A percentile compares a stretch with the other conserved stretches of the same genome.
Evolutionary conservation across 225 moss, liverwort and hornwort species (phyloP).

Genomic region (Pleurozium schreberi): DNA sequence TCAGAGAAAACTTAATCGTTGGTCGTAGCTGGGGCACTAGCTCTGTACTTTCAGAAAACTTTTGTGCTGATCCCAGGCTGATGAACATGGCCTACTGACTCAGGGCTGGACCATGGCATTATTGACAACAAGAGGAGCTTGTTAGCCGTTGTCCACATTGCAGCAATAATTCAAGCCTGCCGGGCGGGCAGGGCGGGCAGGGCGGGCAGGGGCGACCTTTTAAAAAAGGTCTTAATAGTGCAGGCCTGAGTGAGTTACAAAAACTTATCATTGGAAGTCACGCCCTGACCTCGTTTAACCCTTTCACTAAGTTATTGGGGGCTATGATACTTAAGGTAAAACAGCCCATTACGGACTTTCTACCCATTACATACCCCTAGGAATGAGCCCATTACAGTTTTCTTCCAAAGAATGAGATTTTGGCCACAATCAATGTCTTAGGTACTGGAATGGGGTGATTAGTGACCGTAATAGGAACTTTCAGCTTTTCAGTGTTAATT

Average conservation of each 20-base stretch:
- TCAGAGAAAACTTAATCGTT: background rate
- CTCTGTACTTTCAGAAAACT: background rate
- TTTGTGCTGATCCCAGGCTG: background rate
- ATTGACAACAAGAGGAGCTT: background rate
- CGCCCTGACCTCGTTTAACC: too few species aligned
- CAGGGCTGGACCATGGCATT: background rate
- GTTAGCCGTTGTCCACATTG: background rate
- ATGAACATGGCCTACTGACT: background rate
- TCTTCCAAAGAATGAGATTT: too few species aligned
- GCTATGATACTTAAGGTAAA: too few species aligned
- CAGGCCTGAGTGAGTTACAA: background rate
- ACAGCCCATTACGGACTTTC: too few species aligned
- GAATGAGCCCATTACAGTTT: too few species aligned
- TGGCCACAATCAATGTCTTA: too few species aligned
- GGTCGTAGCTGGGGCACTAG: background rate
- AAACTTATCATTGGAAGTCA: background rate
- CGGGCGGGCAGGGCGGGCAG: too few species aligned
- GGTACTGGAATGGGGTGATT: too few species aligned
- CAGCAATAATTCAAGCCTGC: background rate
- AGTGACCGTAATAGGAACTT: too few species aligned
- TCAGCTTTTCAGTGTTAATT: too few species aligned
- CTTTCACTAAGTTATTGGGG: background rate
- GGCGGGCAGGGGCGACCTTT: accelerated
- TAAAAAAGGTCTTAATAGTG: background rate
- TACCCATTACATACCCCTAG: too few species aligned